A percentile compares a stretch with the other conserved stretches of the same genome.
Evolutionary conservation across 352 stramenopile species (phyloP).

Genomic region (Phytopythium helicoides): DNA sequence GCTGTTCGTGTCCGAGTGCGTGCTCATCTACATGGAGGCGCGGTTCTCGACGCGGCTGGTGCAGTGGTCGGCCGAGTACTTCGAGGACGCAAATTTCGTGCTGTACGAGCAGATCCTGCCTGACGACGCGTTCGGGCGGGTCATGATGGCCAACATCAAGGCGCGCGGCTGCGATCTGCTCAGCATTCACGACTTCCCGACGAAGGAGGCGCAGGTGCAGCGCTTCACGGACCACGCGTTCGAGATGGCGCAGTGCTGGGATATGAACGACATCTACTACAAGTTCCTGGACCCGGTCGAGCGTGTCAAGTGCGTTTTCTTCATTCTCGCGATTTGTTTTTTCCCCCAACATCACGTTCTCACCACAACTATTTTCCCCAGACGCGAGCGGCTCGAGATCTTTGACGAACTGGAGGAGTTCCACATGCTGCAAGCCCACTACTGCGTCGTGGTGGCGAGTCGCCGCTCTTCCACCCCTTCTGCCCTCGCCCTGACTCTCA

Average conservation of each 20-base stretch:
- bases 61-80: conserved; percentile 58
- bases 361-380: conserved; percentile 15
- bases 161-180: conserved; percentile 86
- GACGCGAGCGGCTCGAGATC: conserved; percentile 84
- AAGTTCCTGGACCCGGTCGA: conserved; percentile 73
- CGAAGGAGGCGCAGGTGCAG: conserved; percentile 61
- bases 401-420: conserved; percentile 94
- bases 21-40: conserved; percentile 92
- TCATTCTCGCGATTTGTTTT: background rate
- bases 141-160: conserved; percentile 92
- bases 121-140: conserved; percentile 84
- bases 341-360: background rate
- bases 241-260: conserved; percentile 69
- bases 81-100: conserved; percentile 76
- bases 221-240: conserved; percentile 76
- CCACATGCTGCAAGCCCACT: conserved; percentile 89
- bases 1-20: conserved; percentile 89
- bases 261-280: conserved; percentile 94
- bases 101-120: conserved; percentile 92
- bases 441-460: conserved; percentile 85
- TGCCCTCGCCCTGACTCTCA: conserved; percentile 32
- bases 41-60: conserved; percentile 75
- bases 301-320: conserved; percentile 49
- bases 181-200: conserved; percentile 82
- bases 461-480: conserved; percentile 28